phyloP scores from a whole-genome alignment of 306 rosid species.

The Vigna hirtella region DNA sequence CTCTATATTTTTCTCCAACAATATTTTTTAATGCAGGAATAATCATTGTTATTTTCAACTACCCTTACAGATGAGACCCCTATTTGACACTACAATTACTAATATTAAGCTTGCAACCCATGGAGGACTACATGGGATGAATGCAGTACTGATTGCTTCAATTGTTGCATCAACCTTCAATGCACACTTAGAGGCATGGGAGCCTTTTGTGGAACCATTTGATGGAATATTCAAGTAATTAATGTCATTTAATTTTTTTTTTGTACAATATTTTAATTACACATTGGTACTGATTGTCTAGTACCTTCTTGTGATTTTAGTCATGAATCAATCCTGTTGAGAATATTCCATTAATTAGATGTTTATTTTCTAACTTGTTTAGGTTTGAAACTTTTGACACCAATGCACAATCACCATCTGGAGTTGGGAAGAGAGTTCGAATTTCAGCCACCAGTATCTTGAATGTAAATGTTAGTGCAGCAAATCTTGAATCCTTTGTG shows the following conservation, averaged over 20 bases:
- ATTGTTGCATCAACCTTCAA: slow-evolving; percentile 97
- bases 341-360: slow-evolving; percentile 28
- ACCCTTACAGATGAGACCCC: slow-evolving; percentile 85
- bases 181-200: slow-evolving; percentile 97
- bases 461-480: slow-evolving; percentile 90
- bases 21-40: slow-evolving; percentile 1
- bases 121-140: slow-evolving; percentile 86
- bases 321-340: slow-evolving; percentile 26
- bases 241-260: slow-evolving; percentile 16
- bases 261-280: neutral
- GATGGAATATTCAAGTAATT: slow-evolving; percentile 97
- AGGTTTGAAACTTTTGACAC: slow-evolving; percentile 94
- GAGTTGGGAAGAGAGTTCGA: slow-evolving; percentile 84
- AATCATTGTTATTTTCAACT: slow-evolving; percentile 31
- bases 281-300: slow-evolving; percentile 9
- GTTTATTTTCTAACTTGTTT: slow-evolving; percentile 45
- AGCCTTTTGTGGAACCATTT: slow-evolving; percentile 95
- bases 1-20: slow-evolving; percentile 4
- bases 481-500: slow-evolving; percentile 76
- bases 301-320: slow-evolving; percentile 29
- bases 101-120: slow-evolving; percentile 95
- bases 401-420: slow-evolving; percentile 59
- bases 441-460: slow-evolving; percentile 87
- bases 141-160: slow-evolving; percentile 91
- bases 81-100: slow-evolving; percentile 85